These are phyloP conservation scores for Diddensiella santjacobensis DNA, from an alignment of 805 yeast species.

Conservation along the genomic window DNA sequence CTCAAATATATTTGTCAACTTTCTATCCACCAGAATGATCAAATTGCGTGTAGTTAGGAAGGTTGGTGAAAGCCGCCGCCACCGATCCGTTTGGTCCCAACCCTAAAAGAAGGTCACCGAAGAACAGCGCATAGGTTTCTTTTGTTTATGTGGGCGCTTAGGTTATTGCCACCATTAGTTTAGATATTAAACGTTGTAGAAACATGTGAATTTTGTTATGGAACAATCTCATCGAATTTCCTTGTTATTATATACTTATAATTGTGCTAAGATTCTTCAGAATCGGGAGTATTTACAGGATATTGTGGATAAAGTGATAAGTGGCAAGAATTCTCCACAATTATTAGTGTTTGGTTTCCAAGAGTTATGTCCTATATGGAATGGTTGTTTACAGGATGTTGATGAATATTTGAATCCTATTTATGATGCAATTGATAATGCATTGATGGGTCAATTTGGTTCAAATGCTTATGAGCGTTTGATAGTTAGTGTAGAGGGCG, in stretches of 20 bases:
- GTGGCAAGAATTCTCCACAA: slow-evolving; percentile 13
- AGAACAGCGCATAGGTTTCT: no score
- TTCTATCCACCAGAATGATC: no score
- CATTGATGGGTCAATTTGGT: slow-evolving; percentile 13
- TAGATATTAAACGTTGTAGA: no score
- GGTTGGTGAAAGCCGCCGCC: no score
- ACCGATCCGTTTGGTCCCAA: no score
- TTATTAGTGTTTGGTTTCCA: slow-evolving; percentile 35
- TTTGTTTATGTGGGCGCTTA: no score
- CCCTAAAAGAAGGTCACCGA: no score
- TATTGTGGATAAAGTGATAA: slow-evolving; percentile 9
- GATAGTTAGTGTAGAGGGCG: slow-evolving; percentile 28
- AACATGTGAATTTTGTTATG: no score
- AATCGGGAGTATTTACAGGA: slow-evolving; percentile 9
- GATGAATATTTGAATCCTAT: slow-evolving; percentile 28
- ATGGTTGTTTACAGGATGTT: slow-evolving; percentile 28
- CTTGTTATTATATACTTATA: slow-evolving; percentile 28
- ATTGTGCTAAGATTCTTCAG: slow-evolving; percentile 28
- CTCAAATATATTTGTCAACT: no score
- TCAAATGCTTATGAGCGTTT: slow-evolving; percentile 14
- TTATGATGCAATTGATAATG: slow-evolving; percentile 25
- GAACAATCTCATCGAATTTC: not conserved
- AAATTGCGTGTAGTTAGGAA: no score
- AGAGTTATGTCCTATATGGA: slow-evolving; percentile 35
- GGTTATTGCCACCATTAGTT: no score